Evolutionary conservation across 495 filamentous ascomycete species (phyloP).

Genomic region (Physcia stellaris): DNA sequence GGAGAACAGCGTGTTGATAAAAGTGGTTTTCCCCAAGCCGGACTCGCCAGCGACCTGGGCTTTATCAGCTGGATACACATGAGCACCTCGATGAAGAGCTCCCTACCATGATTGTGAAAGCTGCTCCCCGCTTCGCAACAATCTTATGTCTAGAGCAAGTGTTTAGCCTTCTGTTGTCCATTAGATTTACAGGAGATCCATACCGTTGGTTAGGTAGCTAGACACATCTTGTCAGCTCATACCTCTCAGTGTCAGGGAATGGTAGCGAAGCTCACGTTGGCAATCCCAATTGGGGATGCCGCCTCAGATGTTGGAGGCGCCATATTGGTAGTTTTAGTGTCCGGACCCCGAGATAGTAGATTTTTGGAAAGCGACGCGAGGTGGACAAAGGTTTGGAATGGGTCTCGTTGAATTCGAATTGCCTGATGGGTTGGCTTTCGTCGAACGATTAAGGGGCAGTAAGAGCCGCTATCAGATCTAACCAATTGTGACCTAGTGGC

Average conservation of each 20-base stretch:
- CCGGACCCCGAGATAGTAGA: not conserved
- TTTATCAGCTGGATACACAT: too few relatives aligned
- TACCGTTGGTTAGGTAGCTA: conserved; percentile 83
- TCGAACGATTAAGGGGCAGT: not conserved
- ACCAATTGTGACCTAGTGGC: not conserved
- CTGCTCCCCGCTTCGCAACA: conserved; percentile 95
- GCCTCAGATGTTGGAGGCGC: conserved; percentile 65
- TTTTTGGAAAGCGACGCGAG: not conserved
- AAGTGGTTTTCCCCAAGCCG: conserved; percentile 96
- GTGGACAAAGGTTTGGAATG: not conserved
- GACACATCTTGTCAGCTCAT: conserved; percentile 5
- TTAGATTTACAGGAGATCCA: not conserved
- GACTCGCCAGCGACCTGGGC: conserved; percentile 91
- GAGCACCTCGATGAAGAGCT: too few relatives aligned
- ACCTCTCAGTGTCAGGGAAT: not conserved
- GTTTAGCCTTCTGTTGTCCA: not conserved
- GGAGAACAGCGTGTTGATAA: conserved; percentile 99
- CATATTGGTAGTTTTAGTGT: conserved; percentile 39
- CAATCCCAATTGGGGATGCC: conserved; percentile 95
- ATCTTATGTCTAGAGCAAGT: conserved; percentile 72
- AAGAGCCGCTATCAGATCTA: not conserved
- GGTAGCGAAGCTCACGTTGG: conserved; percentile 53
- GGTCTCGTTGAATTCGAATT: not conserved
- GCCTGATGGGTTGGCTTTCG: not conserved
- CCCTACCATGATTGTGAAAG: conserved; percentile 96